Evolutionary conservation across 192 early-diverging fungal genomes (phyloP).

Genomic region (Lobosporangium transversale): DNA sequence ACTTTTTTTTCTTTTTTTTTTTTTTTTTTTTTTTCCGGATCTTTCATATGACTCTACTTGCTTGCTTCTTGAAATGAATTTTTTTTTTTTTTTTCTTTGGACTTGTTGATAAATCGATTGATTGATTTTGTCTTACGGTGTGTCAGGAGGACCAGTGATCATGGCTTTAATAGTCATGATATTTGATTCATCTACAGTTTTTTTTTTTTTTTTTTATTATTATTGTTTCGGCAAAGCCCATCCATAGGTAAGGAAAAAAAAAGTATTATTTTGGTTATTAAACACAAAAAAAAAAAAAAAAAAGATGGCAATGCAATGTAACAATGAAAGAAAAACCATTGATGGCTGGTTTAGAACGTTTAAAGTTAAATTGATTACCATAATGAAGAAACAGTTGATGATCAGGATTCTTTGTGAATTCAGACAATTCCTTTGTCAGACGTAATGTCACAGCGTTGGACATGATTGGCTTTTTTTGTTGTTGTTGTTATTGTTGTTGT

Average conservation of each 20-base stretch:
- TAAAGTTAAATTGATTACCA: slow-evolving; percentile 12
- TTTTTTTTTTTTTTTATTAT: too few species aligned
- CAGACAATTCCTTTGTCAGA: slow-evolving; percentile 47
- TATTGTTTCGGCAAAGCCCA: too few species aligned
- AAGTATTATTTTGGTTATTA: too few species aligned
- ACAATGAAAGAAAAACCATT: too few species aligned
- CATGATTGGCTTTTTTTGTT: slow-evolving; percentile 4
- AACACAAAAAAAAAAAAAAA: slow-evolving; percentile 5
- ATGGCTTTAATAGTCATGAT: slow-evolving; percentile 72
- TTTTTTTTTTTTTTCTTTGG: too few species aligned
- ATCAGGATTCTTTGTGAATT: slow-evolving; percentile 50
- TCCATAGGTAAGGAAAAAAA: too few species aligned
- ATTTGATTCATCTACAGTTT: slow-evolving; percentile 57
- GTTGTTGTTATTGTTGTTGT: background rate
- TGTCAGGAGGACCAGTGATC: slow-evolving; percentile 66
- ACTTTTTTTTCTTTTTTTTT: background rate
- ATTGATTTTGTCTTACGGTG: slow-evolving; percentile 66
- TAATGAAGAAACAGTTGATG: slow-evolving; percentile 46
- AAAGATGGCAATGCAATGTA: background rate
- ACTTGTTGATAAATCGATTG: too few species aligned
- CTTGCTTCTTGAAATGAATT: too few species aligned
- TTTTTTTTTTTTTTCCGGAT: background rate
- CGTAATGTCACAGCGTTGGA: slow-evolving; percentile 51
- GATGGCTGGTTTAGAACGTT: background rate
- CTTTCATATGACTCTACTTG: too few species aligned